These are phyloP conservation scores for Biancaea sappan DNA, from an alignment of 306 rosid species.

Conservation along the genomic window DNA sequence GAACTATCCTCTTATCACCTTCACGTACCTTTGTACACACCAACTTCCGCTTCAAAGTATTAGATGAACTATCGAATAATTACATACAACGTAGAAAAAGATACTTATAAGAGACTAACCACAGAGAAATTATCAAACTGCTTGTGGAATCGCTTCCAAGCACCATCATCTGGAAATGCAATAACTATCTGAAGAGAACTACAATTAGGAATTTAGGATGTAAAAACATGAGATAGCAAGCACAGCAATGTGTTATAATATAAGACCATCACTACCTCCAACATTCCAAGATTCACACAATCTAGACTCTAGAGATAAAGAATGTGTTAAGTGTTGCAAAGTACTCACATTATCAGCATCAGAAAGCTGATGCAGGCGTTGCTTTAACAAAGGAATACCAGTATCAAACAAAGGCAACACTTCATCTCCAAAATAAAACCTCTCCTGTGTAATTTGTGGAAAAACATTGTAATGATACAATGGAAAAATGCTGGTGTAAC, in stretches of 20 bases:
- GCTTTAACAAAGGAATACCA: slow-evolving; percentile 90
- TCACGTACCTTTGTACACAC: slow-evolving; percentile 93
- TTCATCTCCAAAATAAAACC: slow-evolving; percentile 94
- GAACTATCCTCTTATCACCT: slow-evolving; percentile 92
- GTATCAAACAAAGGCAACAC: slow-evolving; percentile 98
- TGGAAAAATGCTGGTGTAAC: background rate
- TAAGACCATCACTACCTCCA: background rate
- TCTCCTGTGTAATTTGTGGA: slow-evolving; percentile 61
- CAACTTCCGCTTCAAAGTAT: slow-evolving; percentile 57
- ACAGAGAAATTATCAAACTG: slow-evolving; percentile 69
- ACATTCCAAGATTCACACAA: background rate
- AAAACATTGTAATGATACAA: background rate
- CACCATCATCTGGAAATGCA: slow-evolving; percentile 99
- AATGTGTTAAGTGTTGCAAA: slow-evolving; percentile 12
- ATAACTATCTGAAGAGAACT: slow-evolving; percentile 71
- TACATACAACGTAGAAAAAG: background rate
- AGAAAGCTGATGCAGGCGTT: slow-evolving; percentile 80
- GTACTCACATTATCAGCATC: slow-evolving; percentile 68
- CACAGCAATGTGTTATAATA: background rate
- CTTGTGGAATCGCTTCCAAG: slow-evolving; percentile 99
- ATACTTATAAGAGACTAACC: slow-evolving; percentile 50
- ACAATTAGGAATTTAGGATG: slow-evolving; percentile 16
- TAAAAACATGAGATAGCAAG: slow-evolving; percentile 11
- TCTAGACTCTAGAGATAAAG: slow-evolving; percentile 11
- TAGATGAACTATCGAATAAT: slow-evolving; percentile 17